phyloP scores from a whole-genome alignment of 768 basidiomycete genomes.

The Trametes cinnabarina region DNA sequence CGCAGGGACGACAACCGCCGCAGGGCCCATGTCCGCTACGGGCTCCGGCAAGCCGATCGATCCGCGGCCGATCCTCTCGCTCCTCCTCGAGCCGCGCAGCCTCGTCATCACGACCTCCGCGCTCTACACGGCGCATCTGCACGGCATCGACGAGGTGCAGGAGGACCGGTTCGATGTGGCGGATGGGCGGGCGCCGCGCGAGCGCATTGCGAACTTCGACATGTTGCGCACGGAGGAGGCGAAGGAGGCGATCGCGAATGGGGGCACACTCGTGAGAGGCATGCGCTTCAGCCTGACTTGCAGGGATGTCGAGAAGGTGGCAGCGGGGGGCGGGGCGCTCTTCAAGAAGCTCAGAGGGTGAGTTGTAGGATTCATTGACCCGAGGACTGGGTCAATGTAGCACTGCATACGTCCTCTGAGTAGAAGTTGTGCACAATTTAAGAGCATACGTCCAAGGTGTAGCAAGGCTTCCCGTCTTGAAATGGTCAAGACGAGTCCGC shows the following conservation, averaged over 20 bases:
- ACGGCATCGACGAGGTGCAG: constrained; percentile 68
- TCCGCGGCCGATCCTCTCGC: constrained; percentile 59
- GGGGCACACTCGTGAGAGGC: constrained; percentile 54
- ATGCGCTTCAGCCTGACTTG: constrained; percentile 83
- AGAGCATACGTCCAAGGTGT: no score
- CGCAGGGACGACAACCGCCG: not conserved
- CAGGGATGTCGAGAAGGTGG: constrained; percentile 72
- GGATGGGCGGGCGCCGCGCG: constrained; percentile 24
- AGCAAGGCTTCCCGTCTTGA: no score
- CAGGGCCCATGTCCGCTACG: constrained; percentile 3
- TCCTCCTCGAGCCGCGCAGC: constrained; percentile 84
- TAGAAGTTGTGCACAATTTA: no score
- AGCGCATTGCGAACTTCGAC: constrained; percentile 55
- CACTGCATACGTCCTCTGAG: no score
- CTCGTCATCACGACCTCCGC: constrained; percentile 70
- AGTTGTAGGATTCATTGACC: no score
- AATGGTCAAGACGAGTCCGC: no score
- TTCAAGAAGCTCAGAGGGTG: constrained; percentile 10
- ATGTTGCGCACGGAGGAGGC: constrained; percentile 44
- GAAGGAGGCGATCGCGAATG: constrained; percentile 40
- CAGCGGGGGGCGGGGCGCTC: constrained; percentile 15
- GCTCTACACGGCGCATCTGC: constrained; percentile 72
- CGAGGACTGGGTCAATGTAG: no score
- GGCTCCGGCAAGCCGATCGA: constrained; percentile 56
- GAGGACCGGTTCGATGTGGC: constrained; percentile 45